Evolutionary conservation across 345 rosid genomes (phyloP), one percentile per base, ranked within the genome.

Genomic region (Raphanus raphanistrum): DNA sequence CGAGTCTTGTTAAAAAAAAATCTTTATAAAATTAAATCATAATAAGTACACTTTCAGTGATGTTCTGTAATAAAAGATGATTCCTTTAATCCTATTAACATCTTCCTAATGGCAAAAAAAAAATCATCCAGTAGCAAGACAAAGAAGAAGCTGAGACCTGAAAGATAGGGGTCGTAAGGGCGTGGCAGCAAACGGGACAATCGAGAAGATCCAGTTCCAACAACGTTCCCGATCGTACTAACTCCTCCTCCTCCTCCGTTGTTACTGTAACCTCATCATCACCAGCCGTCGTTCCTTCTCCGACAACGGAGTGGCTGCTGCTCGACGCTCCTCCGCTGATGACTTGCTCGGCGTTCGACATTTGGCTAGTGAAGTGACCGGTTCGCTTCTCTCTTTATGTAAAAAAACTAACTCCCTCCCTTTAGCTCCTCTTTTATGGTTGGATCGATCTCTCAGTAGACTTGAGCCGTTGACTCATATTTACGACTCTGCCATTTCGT

Each of bases 71-170:
- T 13, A 16, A 45, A 45, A 11, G 52, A 45, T 45, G 52, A 10
- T 52, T 52, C 58, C 8, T 52, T 52, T 16, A 26, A 55, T 55
- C 8, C 26, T 6, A 15, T 6, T 6, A 16, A 52, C 5, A 16
- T 2, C 25, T 28, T 28, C 31, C 31, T 28, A 28, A 28, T 21
- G 21, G 21, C 21, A 21, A 21, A 21, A 21, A 21, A 21, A 21
- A 1, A 21, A 21, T 21, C 21, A 21, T 21, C 21, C 21, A 21
- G 21, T 0, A 21, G 21, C 21, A 21, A 29, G 31, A 29, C 31
- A 29, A 29, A 4, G 50, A 27, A 59, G 36, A 29, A 66, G 43
- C 57, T 6, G 8, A 66, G 32, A 66, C 70, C 70, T 66, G 70
- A 66, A 41, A 66, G 35, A 45, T 26, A 3, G 70, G 70, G 27